Percentiles rank a stretch among this genome's conserved stretches.
These are phyloP conservation scores for Argentina anserina DNA, from an alignment of 306 rosid genomes.

Conservation along the genomic window DNA sequence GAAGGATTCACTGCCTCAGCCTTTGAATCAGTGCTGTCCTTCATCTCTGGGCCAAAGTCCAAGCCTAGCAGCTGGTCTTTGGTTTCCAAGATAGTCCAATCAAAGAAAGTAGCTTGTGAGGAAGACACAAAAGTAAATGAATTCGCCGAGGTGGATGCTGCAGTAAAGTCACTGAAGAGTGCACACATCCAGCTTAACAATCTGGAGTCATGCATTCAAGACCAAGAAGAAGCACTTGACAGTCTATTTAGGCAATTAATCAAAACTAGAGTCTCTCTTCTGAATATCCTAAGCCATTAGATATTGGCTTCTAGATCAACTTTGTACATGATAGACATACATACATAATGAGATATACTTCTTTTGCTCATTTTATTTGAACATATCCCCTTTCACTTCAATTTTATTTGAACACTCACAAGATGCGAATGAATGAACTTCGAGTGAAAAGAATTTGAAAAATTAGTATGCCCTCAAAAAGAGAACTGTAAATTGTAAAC, in stretches of 20 bases:
- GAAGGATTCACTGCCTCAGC: conserved; percentile 15
- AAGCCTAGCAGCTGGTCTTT: conserved; percentile 26
- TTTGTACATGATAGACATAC: not conserved
- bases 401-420: not conserved
- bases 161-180: not conserved
- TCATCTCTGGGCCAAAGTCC: conserved; percentile 23
- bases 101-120: not conserved
- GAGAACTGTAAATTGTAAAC: not conserved
- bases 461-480: not conserved
- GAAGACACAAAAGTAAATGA: conserved; percentile 7
- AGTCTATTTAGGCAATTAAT: conserved; percentile 9
- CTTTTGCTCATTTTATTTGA: too few species aligned
- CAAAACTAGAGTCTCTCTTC: not conserved
- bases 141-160: conserved; percentile 16
- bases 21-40: conserved; percentile 31
- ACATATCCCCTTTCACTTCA: too few species aligned
- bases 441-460: not conserved
- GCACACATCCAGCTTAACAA: conserved; percentile 5
- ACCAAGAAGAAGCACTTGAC: conserved; percentile 26
- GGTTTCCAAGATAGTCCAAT: conserved; percentile 19
- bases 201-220: conserved; percentile 23
- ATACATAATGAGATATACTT: not conserved
- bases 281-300: not conserved
- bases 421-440: not conserved
- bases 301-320: not conserved